These are phyloP conservation scores for Scutellaria barbata DNA, from an alignment of 257 asterid genomes.

Conservation along the genomic window DNA sequence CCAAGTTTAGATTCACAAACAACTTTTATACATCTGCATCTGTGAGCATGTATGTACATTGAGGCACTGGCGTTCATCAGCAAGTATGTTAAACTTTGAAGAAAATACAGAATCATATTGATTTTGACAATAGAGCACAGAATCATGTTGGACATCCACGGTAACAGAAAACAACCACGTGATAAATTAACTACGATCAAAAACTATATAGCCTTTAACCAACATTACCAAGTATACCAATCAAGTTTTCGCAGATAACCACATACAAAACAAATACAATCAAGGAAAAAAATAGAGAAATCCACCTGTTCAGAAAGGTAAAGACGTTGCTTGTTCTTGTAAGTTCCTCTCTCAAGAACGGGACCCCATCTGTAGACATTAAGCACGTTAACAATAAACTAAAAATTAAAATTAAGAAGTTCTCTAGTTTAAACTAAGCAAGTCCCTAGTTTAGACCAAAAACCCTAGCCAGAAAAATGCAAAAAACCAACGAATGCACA, in stretches of 20 bases:
- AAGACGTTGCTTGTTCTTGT: conserved; percentile 78
- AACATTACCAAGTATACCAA: conserved; percentile 7
- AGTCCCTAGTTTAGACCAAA: neutral
- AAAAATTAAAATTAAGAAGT: neutral
- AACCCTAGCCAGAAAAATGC: conserved; percentile 40
- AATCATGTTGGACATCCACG: neutral
- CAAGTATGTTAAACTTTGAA: neutral
- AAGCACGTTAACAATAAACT: neutral
- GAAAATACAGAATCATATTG: neutral
- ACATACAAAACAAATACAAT: neutral
- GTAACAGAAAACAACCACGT: neutral
- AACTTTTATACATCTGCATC: neutral
- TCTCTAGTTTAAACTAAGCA: conserved; percentile 5
- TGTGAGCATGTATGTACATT: neutral
- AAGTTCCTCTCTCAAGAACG: conserved; percentile 64
- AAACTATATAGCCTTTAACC: conserved; percentile 5
- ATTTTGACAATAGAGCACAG: neutral
- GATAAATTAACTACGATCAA: neutral
- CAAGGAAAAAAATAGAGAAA: conserved; percentile 1
- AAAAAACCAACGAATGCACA: neutral
- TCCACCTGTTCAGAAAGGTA: conserved; percentile 92
- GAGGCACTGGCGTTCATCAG: conserved; percentile 28
- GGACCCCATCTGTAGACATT: conserved; percentile 85
- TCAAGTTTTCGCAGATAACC: neutral
- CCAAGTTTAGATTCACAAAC: conserved; percentile 17